phyloP scores from a whole-genome alignment of 257 asterid genomes.

The Scutellaria minor region DNA sequence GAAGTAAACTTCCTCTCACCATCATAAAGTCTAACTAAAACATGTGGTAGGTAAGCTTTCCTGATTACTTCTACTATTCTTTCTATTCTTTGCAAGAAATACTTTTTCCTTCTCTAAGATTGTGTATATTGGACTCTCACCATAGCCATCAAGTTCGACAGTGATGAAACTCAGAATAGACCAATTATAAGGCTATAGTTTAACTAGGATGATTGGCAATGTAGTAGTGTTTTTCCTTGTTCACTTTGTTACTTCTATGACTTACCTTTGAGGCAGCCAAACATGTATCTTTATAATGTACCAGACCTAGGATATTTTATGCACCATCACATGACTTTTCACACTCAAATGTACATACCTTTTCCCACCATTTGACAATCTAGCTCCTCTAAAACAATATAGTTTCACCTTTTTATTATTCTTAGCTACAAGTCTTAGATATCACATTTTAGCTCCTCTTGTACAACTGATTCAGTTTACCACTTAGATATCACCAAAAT shows the following conservation, averaged over 20 bases:
- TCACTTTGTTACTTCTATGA: constrained; percentile 17
- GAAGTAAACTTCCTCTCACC: background rate
- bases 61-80: constrained; percentile 18
- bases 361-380: constrained; percentile 14
- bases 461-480: background rate
- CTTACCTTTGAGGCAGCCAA: constrained; percentile 4
- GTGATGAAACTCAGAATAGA: background rate
- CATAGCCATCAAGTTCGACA: constrained; percentile 17
- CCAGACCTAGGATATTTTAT: background rate
- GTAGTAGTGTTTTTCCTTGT: constrained; percentile 14
- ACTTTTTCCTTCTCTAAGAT: constrained; percentile 1
- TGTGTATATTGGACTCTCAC: constrained; percentile 17
- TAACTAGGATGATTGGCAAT: constrained; percentile 1
- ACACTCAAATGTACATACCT: constrained; percentile 14
- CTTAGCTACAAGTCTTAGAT: background rate
- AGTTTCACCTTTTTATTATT: background rate
- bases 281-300: constrained; percentile 6
- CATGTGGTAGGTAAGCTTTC: background rate
- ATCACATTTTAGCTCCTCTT: background rate
- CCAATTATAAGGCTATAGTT: background rate
- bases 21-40: constrained; percentile 14
- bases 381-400: background rate
- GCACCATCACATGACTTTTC: background rate
- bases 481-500: constrained; percentile 1
- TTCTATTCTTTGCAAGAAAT: constrained; percentile 9